phyloP scores from a whole-genome alignment of 228 moss, liverwort and hornwort species.

The Sphagnum fallax region DNA sequence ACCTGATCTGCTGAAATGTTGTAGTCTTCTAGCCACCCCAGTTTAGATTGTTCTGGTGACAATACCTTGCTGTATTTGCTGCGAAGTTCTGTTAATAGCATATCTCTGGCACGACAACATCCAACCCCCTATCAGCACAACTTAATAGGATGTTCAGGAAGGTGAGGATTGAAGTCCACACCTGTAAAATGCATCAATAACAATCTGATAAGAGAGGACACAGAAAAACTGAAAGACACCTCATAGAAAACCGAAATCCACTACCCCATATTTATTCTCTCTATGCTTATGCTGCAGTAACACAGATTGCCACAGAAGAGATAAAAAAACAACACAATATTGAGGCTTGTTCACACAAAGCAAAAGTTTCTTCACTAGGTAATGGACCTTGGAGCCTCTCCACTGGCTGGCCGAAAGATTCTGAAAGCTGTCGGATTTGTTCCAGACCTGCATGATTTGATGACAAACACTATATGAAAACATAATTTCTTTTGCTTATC shows the following conservation, averaged over 20 bases:
- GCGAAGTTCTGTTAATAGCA: conserved; percentile 66
- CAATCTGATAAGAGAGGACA: neutral
- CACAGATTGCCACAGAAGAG: no score
- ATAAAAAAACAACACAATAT: no score
- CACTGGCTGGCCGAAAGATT: conserved; percentile 89
- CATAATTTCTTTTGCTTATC: no score
- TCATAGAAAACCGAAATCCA: neutral
- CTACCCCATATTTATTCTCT: no score
- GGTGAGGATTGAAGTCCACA: neutral
- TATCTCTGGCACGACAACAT: conserved; percentile 37
- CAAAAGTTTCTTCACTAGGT: no score
- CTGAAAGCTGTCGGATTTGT: conserved; percentile 68
- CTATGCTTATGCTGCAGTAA: no score
- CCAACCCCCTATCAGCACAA: conserved; percentile 1
- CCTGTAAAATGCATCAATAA: neutral
- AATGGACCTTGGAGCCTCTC: conserved; percentile 77
- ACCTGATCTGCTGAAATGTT: conserved; percentile 89
- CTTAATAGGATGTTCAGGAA: neutral
- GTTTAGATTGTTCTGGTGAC: conserved; percentile 47
- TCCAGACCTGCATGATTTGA: conserved; percentile 45
- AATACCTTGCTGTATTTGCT: conserved; percentile 72
- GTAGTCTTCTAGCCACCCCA: conserved; percentile 90
- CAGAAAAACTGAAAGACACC: neutral
- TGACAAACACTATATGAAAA: neutral
- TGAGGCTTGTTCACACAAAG: no score